These are phyloP conservation scores for Colletotrichum cereale DNA, from an alignment of 2,329 filamentous ascomycete species.

Conservation along the genomic window DNA sequence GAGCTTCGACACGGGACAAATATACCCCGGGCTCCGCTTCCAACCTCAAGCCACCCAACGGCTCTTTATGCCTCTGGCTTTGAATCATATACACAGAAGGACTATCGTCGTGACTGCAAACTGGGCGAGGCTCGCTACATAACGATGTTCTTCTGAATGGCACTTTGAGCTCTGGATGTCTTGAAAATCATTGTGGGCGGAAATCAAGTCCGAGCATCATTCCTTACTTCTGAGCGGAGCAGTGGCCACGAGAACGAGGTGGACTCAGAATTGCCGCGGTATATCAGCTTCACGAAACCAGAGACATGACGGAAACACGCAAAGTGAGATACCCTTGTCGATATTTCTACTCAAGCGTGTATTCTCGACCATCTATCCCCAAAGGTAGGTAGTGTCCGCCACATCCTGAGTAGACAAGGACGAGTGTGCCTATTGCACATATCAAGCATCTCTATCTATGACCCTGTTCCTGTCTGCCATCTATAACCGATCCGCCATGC, in stretches of 20 bases:
- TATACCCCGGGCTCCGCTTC: conserved; percentile 18
- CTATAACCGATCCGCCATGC: conserved; percentile 24
- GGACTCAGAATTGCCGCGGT: not conserved
- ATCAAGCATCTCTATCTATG: conserved; percentile 22
- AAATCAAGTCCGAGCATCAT: not conserved
- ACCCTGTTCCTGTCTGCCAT: conserved; percentile 1
- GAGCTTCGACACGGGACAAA: conserved; percentile 33
- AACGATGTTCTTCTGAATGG: not conserved
- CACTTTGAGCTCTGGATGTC: too few relatives aligned
- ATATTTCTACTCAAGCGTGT: conserved; percentile 32
- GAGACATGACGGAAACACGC: not conserved
- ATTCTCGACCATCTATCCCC: conserved; percentile 25
- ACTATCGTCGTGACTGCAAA: not conserved
- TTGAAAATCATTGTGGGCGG: not conserved
- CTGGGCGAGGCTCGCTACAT: not conserved
- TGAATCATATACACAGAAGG: not conserved
- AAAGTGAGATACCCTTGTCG: not conserved
- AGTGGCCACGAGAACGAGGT: not conserved
- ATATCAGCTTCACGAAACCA: not conserved
- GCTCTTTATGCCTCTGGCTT: not conserved
- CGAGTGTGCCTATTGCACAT: conserved; percentile 25
- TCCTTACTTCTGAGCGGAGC: not conserved
- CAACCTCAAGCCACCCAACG: not conserved
- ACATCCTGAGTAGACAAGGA: conserved; percentile 23
- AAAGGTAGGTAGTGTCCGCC: conserved; percentile 6